A percentile compares a stretch with the other conserved stretches of the same genome.
These are phyloP conservation scores for Vaccinium corymbosum DNA, from an alignment of 148 eudicot species.

Conservation along the genomic window DNA sequence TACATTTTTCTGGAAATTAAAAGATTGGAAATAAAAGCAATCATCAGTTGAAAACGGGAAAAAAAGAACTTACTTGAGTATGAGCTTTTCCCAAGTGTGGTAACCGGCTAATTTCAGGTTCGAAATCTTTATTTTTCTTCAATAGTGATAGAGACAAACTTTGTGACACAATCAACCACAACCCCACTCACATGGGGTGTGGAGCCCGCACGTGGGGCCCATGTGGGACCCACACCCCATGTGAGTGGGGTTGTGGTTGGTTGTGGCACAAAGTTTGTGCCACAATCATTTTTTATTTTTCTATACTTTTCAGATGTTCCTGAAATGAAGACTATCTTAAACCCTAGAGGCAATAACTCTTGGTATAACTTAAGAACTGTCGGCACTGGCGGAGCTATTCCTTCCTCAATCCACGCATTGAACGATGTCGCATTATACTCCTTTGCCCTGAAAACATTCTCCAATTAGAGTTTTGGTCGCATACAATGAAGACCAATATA, in stretches of 20 bases:
- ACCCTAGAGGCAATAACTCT: slow-evolving; percentile 26
- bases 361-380: slow-evolving; percentile 21
- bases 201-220: too few species aligned
- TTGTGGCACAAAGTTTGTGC: too few species aligned
- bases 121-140: slow-evolving; percentile 22
- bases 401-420: slow-evolving; percentile 24
- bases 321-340: slow-evolving; percentile 36
- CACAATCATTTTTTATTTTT: too few species aligned
- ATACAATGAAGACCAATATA: neutral
- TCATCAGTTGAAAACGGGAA: neutral
- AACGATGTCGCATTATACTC: slow-evolving; percentile 19
- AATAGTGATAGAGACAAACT: too few species aligned
- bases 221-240: too few species aligned
- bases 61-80: slow-evolving; percentile 35
- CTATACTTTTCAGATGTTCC: slow-evolving; percentile 28
- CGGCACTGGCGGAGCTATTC: slow-evolving; percentile 21
- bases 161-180: too few species aligned
- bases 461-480: neutral
- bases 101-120: slow-evolving; percentile 42
- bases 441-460: slow-evolving; percentile 19
- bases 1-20: neutral
- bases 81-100: slow-evolving; percentile 15
- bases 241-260: too few species aligned
- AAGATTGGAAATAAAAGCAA: neutral
- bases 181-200: too few species aligned